Conservation (phyloP, 169 alveolate genomes). For the Amoebophrya sp. region DNA sequence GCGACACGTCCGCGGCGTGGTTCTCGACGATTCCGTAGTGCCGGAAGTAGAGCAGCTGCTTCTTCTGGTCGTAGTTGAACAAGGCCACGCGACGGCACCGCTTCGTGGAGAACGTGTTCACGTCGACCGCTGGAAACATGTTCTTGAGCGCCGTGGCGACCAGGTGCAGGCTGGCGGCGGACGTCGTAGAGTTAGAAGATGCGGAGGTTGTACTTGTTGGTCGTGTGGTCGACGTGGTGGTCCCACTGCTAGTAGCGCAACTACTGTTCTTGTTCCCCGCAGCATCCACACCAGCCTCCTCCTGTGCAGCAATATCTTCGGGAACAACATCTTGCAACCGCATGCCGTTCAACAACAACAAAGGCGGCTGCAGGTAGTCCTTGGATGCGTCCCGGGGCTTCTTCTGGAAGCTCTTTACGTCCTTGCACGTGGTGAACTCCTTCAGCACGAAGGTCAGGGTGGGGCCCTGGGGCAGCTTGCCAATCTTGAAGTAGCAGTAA, state of each 20-base stretch:
- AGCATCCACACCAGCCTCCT: not conserved
- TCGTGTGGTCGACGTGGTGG: not conserved
- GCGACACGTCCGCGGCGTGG: not conserved
- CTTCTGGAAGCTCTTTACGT: not conserved
- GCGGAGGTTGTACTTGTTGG: no score
- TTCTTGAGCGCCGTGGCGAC: not conserved
- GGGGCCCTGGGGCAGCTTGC: not conserved
- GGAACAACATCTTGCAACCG: not conserved
- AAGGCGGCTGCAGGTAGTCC: no score
- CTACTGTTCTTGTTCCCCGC: not conserved
- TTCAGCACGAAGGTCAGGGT: not conserved
- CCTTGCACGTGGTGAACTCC: not conserved
- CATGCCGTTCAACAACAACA: not conserved
- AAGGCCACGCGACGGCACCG: not conserved
- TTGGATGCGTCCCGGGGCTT: not conserved
- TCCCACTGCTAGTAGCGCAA: no score
- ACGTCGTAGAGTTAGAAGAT: not conserved
- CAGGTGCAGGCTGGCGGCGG: not conserved
- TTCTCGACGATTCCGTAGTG: not conserved
- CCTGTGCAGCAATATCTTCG: not conserved
- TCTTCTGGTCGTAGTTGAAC: not conserved
- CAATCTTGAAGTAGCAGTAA: no score
- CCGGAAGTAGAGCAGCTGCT: constrained; percentile 1
- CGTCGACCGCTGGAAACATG: constrained; percentile 15
- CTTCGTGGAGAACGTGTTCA: not conserved